Evolutionary conservation across 306 rosid genomes (phyloP).

Genomic region (Prunus salicina): DNA sequence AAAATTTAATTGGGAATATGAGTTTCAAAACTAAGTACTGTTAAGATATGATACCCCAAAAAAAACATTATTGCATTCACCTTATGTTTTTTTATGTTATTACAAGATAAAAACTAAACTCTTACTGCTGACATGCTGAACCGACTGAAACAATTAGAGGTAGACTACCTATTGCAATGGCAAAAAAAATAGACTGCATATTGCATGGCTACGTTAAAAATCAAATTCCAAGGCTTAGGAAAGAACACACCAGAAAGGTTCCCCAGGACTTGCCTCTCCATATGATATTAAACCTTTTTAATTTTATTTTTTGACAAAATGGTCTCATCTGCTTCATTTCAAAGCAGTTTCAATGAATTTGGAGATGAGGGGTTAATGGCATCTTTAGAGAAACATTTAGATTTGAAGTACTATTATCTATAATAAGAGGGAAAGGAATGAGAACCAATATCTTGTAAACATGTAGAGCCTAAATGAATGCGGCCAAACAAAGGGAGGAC

Average conservation of each 20-base stretch:
- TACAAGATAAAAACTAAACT: background rate
- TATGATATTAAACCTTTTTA: background rate
- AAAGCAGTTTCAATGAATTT: background rate
- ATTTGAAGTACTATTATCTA: conserved; percentile 1
- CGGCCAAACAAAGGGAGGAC: background rate
- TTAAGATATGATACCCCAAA: background rate
- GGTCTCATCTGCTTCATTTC: background rate
- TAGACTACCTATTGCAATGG: background rate
- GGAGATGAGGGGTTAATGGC: background rate
- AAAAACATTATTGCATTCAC: background rate
- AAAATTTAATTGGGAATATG: background rate
- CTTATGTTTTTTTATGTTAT: background rate
- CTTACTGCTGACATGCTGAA: background rate
- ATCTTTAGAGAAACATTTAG: background rate
- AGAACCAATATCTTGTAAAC: background rate
- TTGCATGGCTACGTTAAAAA: background rate
- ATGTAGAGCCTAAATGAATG: background rate
- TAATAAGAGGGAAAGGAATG: background rate
- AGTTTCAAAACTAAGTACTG: conserved; percentile 4
- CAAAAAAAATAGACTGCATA: background rate
- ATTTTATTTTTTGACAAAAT: background rate
- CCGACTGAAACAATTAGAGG: background rate
- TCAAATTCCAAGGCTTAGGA: background rate
- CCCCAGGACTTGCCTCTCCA: background rate
- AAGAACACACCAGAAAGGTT: background rate